Percentiles rank a stretch among this genome's conserved stretches.
Evolutionary conservation across 768 basidiomycete species (phyloP).

Genomic region (Auriscalpium vulgare): DNA sequence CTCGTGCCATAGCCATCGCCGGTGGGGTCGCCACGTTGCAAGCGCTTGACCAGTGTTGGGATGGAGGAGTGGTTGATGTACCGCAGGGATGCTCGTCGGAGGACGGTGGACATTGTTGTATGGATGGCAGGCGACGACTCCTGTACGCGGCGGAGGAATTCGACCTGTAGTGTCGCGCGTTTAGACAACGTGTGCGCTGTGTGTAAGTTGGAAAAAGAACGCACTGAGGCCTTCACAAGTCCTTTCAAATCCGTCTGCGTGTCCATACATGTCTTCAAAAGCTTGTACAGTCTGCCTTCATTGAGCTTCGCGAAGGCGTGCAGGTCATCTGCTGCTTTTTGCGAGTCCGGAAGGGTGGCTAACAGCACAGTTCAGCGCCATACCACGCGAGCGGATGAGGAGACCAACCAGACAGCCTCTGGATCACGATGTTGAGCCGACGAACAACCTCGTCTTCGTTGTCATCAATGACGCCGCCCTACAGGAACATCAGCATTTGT

Average conservation of each 20-base stretch:
- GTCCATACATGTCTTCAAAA: constrained; percentile 77
- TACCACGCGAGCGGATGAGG: neutral
- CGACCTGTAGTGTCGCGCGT: constrained; percentile 31
- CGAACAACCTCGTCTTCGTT: constrained; percentile 58
- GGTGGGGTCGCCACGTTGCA: constrained; percentile 35
- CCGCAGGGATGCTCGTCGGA: constrained; percentile 63
- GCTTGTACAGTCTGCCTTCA: constrained; percentile 77
- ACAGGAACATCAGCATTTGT: constrained; percentile 3
- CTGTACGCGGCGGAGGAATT: constrained; percentile 72
- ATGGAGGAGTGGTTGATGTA: constrained; percentile 83
- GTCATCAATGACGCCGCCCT: constrained; percentile 90
- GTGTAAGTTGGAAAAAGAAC: constrained; percentile 11
- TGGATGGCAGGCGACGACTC: constrained; percentile 53
- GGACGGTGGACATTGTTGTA: constrained; percentile 60
- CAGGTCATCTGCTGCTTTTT: constrained; percentile 73
- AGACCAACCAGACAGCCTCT: constrained; percentile 54
- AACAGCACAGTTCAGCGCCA: neutral
- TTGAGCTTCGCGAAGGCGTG: constrained; percentile 79
- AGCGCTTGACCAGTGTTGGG: constrained; percentile 66
- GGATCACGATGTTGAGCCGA: constrained; percentile 46
- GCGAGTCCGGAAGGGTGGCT: constrained; percentile 59
- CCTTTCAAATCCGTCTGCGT: constrained; percentile 76
- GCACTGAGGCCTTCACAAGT: constrained; percentile 69
- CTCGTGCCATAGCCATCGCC: constrained; percentile 30
- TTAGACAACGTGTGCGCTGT: constrained; percentile 24